These are phyloP conservation scores for Colletotrichum kahawae DNA, from an alignment of 2,329 filamentous ascomycete species.

Conservation along the genomic window DNA sequence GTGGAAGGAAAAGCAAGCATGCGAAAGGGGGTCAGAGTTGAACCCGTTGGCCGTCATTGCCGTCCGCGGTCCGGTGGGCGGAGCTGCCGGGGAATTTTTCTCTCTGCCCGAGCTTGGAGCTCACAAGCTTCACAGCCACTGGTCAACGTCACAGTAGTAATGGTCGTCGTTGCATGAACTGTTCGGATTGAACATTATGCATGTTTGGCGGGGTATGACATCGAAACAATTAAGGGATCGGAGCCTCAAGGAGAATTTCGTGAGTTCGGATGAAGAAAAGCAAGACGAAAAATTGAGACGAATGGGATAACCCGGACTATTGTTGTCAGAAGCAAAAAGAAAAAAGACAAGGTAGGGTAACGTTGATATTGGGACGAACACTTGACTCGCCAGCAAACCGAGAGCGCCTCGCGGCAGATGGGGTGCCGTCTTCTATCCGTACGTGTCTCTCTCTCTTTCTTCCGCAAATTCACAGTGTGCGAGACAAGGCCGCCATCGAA, in stretches of 20 bases:
- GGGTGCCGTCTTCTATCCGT: background rate
- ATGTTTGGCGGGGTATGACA: conserved; percentile 5
- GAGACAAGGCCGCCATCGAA: background rate
- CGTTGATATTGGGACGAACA: background rate
- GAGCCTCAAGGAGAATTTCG: background rate
- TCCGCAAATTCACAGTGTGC: background rate
- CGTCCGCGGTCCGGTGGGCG: background rate
- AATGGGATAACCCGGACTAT: background rate
- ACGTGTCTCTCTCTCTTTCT: background rate
- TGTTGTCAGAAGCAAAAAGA: background rate
- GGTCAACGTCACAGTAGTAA: background rate
- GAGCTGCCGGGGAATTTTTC: background rate
- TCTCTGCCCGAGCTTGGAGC: background rate
- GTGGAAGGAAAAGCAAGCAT: background rate
- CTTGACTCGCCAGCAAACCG: background rate
- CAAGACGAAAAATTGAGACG: background rate
- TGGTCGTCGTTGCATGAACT: background rate
- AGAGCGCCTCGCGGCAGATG: background rate
- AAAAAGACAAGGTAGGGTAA: background rate
- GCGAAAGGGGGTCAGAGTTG: background rate
- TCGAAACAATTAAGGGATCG: background rate
- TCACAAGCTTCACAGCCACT: background rate
- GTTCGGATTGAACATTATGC: background rate
- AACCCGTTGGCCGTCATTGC: background rate
- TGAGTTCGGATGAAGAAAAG: background rate